Evolutionary conservation across 257 asterid species (phyloP), one percentile per base, ranked within the genome.

Genomic region (Eustoma russellianum): DNA sequence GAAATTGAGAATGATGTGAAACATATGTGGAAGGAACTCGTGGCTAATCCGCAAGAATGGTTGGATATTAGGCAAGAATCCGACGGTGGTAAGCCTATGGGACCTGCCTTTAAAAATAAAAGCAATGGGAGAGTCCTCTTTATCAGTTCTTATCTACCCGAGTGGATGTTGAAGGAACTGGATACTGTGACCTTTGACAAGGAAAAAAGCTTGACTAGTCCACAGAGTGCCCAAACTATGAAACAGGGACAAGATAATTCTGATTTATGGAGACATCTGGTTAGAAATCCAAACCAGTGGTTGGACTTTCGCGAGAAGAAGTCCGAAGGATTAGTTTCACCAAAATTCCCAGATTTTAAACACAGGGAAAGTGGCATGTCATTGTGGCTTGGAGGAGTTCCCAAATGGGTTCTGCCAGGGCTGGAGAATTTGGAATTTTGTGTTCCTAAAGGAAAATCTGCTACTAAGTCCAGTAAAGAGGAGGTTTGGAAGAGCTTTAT

Each of bases 321-420:
- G 73, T 17, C 68, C 18, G 57, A 74, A 14, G 88, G 94, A 35
- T 56, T 69, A 74, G 81, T 82, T 43, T 73, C 71, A 60, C 75
- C 64, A 13, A 82, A 72, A 7, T 53, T 57, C 54, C 97, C 98
- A 0, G 96, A 91, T 74, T 91, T 87, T 62, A 87, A 87, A 79
- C 80, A 74, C 53, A 82, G 80, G 73, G 79, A 38, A 54, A 69
- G 57, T n/a, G 72, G 71, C 17, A 71, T 63, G 45, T 1, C 84
- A 0, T 73, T 87, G 34, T 91, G 98, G 98, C 43, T 91, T 14
- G 35, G 17, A 48, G 47, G 16, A 5, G 86, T 84, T 33, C 98
- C 96, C 0, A 40, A 55, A 19, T 87, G 88, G 92, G 72, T 76
- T 15, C 62, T 79, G 49, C 72, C 69, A 9, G 85, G 75, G 49